A percentile compares a stretch with the other conserved stretches of the same genome.
Conservation (phyloP, 176 grass and related monocot species). For the Alloteropsis semialata region DNA sequence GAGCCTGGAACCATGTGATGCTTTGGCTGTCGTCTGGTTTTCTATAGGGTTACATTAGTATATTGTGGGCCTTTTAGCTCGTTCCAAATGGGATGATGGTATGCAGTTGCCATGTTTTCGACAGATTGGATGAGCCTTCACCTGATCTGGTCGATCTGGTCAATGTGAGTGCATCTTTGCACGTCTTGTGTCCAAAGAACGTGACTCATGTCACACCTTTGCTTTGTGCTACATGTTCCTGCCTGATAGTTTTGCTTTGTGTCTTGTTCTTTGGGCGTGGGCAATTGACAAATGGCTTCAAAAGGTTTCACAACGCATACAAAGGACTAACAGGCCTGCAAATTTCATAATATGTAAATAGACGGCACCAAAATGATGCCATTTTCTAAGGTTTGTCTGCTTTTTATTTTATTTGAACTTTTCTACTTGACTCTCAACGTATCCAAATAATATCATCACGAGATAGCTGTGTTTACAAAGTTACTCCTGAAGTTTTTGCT, state of each 20-base stretch:
- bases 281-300: background rate
- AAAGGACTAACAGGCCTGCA: background rate
- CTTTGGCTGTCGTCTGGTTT: background rate
- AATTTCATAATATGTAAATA: background rate
- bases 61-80: conserved; percentile 1
- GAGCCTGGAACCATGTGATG: conserved; percentile 38
- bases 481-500: background rate
- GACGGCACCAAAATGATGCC: background rate
- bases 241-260: background rate
- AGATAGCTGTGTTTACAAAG: background rate
- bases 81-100: conserved; percentile 20
- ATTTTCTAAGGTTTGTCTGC: background rate
- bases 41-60: background rate
- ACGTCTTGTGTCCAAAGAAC: background rate
- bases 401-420: background rate
- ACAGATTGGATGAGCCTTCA: conserved; percentile 19
- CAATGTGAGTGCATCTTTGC: conserved; percentile 4
- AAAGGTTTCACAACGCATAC: background rate
- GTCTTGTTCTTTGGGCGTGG: background rate
- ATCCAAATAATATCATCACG: background rate
- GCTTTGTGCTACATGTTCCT: background rate
- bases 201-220: background rate
- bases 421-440: background rate
- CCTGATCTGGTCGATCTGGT: conserved; percentile 16
- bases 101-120: background rate